A percentile compares a stretch with the other conserved stretches of the same genome.
Conservation (phyloP, 208 protist genomes). For the Crithidia thermophila region DNA sequence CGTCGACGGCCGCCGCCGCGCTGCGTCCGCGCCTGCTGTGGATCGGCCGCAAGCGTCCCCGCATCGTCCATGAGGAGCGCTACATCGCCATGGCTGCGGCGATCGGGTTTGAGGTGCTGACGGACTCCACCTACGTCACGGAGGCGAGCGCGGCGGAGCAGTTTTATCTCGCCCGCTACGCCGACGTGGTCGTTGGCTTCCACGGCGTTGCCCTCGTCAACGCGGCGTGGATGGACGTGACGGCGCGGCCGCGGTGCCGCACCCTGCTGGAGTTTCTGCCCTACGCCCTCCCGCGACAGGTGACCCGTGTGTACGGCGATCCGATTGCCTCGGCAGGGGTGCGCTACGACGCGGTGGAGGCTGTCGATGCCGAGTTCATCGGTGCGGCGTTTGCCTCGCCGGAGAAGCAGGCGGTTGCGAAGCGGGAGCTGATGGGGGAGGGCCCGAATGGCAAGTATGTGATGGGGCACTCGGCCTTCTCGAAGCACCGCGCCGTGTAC, state of each 20-base stretch:
- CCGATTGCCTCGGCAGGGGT: conserved; percentile 22
- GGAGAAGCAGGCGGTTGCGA: conserved; percentile 16
- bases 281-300: conserved; percentile 28
- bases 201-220: conserved; percentile 43
- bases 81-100: conserved; percentile 30
- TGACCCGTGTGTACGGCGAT: conserved; percentile 26
- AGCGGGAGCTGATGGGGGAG: conserved; percentile 31
- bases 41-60: conserved; percentile 27
- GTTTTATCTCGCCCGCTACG: conserved; percentile 48
- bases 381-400: conserved; percentile 3
- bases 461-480: conserved; percentile 22
- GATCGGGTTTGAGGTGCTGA: conserved; percentile 48
- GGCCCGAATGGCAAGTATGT: conserved; percentile 7
- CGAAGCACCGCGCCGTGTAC: conserved; percentile 34
- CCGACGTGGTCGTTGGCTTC: conserved; percentile 52
- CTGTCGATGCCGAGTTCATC: conserved; percentile 31
- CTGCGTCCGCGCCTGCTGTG: conserved; percentile 40
- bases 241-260: conserved; percentile 22
- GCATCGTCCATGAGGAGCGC: conserved; percentile 26
- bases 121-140: conserved; percentile 22
- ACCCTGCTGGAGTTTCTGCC: conserved; percentile 47
- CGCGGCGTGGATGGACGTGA: conserved; percentile 51
- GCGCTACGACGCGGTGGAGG: conserved; percentile 26
- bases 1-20: neutral
- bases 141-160: conserved; percentile 32